Conservation (phyloP, 148 eudicot genomes). For the Chenopodium formosanum region DNA sequence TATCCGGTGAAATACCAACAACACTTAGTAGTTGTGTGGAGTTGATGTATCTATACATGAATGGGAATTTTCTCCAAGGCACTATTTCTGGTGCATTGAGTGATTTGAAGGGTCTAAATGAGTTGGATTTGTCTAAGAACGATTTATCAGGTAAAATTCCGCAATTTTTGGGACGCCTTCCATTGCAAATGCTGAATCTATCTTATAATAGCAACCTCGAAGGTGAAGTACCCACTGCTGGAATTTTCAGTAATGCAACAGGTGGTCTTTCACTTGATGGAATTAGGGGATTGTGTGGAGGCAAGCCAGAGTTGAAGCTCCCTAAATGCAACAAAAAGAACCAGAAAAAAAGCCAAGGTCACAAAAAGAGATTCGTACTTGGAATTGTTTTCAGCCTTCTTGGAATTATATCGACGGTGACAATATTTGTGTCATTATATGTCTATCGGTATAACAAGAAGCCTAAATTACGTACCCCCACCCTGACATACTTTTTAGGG, state of each 20-base stretch:
- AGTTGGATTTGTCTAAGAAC: slow-evolving; percentile 36
- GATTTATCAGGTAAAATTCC: slow-evolving; percentile 38
- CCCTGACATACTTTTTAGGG: too few species aligned
- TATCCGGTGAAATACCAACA: slow-evolving; percentile 32
- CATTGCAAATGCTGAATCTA: slow-evolving; percentile 16
- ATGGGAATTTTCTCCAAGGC: slow-evolving; percentile 30
- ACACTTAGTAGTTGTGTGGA: slow-evolving; percentile 26
- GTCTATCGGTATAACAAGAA: too few species aligned
- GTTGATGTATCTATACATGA: slow-evolving; percentile 23
- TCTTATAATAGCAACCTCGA: slow-evolving; percentile 31
- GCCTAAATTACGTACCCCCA: too few species aligned
- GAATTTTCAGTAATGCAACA: slow-evolving; percentile 32
- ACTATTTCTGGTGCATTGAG: neutral
- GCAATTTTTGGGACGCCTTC: slow-evolving; percentile 8
- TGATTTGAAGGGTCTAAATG: slow-evolving; percentile 21
- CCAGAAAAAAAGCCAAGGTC: too few species aligned
- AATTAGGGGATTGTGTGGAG: slow-evolving; percentile 37
- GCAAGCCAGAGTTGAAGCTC: slow-evolving; percentile 16
- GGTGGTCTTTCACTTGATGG: slow-evolving; percentile 26
- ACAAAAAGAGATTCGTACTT: too few species aligned
- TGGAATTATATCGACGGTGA: too few species aligned
- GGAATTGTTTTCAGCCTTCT: too few species aligned
- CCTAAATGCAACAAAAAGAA: slow-evolving; percentile 19
- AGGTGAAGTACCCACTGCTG: slow-evolving; percentile 36
- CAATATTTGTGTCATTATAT: too few species aligned